A percentile compares a stretch with the other conserved stretches of the same genome.
Conservation (phyloP, 1,284 basidiomycete genomes). For the Gymnopus androsaceus region DNA sequence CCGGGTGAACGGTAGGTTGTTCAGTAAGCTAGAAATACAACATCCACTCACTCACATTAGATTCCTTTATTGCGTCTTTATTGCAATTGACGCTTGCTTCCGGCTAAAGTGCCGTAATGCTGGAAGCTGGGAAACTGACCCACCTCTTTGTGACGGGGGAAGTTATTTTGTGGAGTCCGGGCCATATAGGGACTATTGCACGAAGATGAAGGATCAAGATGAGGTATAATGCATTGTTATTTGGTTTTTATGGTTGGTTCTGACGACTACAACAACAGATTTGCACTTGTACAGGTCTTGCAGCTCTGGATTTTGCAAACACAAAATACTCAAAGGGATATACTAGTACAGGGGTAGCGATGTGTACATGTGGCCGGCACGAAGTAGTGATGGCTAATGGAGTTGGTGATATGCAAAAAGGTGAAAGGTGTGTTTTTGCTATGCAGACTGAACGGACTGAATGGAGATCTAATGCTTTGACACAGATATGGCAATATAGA, state of each 20-base stretch:
- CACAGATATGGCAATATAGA: conserved; percentile 12
- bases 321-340: conserved; percentile 19
- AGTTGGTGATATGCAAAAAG: conserved; percentile 19
- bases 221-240: conserved; percentile 5
- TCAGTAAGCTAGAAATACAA: no score
- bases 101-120: conserved; percentile 3
- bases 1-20: conserved; percentile 6
- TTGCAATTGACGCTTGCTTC: conserved; percentile 19
- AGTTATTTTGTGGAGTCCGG: conserved; percentile 15
- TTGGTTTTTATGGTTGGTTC: background rate
- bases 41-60: conserved; percentile 7
- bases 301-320: conserved; percentile 20
- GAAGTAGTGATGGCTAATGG: conserved; percentile 19
- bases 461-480: no score
- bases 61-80: conserved; percentile 15
- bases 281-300: conserved; percentile 18
- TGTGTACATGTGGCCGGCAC: conserved; percentile 20
- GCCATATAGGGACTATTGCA: conserved; percentile 8
- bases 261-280: background rate
- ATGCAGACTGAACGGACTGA: no score
- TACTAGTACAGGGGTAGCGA: conserved; percentile 16
- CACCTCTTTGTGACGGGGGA: no score
- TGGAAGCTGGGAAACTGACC: conserved; percentile 7
- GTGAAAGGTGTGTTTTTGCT: conserved; percentile 24
- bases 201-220: conserved; percentile 6